Evolutionary conservation across 371 early-diverging fungal genomes (phyloP).

Genomic region (Lichtheimia hyalospora): DNA sequence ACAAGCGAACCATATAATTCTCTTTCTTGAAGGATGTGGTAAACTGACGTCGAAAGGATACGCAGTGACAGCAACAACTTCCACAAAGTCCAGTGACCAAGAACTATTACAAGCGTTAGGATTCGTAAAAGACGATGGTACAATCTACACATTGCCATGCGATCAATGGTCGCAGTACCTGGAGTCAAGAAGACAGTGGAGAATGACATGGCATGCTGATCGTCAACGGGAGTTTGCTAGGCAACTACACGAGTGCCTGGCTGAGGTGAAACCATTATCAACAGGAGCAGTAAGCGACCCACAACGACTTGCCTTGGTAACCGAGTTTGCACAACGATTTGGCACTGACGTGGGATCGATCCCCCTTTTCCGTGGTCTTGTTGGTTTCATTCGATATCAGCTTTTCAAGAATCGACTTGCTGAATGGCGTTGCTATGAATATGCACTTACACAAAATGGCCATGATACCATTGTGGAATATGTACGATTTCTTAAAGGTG

Average conservation of each 20-base stretch:
- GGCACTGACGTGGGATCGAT: slow-evolving; percentile 18
- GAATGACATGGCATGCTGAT: slow-evolving; percentile 26
- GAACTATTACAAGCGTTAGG: slow-evolving; percentile 5
- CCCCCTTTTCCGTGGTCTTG: slow-evolving; percentile 23
- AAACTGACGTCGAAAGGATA: slow-evolving; percentile 3
- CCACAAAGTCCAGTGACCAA: not conserved
- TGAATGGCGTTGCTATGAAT: slow-evolving; percentile 28
- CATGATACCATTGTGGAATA: slow-evolving; percentile 25
- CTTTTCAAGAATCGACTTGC: slow-evolving; percentile 14
- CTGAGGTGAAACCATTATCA: not conserved
- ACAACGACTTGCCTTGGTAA: slow-evolving; percentile 19
- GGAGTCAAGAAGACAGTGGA: slow-evolving; percentile 13
- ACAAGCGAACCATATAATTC: slow-evolving; percentile 21
- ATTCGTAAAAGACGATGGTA: not conserved
- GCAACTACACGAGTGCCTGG: slow-evolving; percentile 14
- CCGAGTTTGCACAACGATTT: slow-evolving; percentile 15
- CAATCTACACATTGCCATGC: slow-evolving; percentile 6
- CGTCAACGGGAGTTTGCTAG: slow-evolving; percentile 15
- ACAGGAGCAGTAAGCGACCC: not conserved
- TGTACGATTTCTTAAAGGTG: slow-evolving; percentile 17
- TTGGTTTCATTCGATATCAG: slow-evolving; percentile 24
- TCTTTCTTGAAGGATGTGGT: slow-evolving; percentile 24
- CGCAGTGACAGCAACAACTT: not conserved
- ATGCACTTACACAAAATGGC: slow-evolving; percentile 27
- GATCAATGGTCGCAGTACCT: slow-evolving; percentile 5